Base-by-base conservation (phyloP, 805 yeast genomes). In the Candida palmyrensis region DNA sequence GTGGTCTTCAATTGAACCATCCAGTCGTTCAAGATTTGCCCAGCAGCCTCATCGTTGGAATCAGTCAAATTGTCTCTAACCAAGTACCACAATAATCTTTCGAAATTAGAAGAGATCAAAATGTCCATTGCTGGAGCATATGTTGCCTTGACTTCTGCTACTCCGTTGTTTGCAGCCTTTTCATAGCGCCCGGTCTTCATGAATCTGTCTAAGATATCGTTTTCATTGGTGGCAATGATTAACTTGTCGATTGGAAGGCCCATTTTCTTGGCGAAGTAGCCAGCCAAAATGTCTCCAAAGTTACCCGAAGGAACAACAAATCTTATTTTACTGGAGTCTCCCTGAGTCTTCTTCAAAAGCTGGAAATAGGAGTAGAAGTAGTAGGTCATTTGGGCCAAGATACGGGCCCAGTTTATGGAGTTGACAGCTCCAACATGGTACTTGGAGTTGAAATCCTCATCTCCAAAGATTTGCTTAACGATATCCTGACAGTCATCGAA, bases 101-200 rank as follows among this genome's bases (percentile, higher is more conserved):
- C 99, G 53, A 92, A 92, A 62, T 92, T 92, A 18, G 96, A 84
- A 12, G 97, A 87, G 37, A 92, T 86, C 49, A 87, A 75, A 51
- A 92, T 92, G 60, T 92, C 99, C 99, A 92, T 92, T 28, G 99
- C 99, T 43, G 99, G 99, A 2, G 97, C 86, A 49, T 79, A 67
- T 9, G 97, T 89, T 21, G 90, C 88, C 54, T 82, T 85, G 29
- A 87, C 97, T 36, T 74, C 77, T 6, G 49, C 49, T 12, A 47
- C 45, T 20, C 37, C 42, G 21, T 67, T 63, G 29, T 59, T 68
- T 22, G 69, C 68, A 19, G 63, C 68, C 69, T 87, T 89, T 48
- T 82, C 88, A 53, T 92, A 92, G 42, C 75, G 70, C 40, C 96
- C 97, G 11, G 88, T 62, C 52, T 82, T 81, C 62, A 92, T 63